phyloP scores from a whole-genome alignment of 352 stramenopile species.

The Globisporangium iwayamae region DNA sequence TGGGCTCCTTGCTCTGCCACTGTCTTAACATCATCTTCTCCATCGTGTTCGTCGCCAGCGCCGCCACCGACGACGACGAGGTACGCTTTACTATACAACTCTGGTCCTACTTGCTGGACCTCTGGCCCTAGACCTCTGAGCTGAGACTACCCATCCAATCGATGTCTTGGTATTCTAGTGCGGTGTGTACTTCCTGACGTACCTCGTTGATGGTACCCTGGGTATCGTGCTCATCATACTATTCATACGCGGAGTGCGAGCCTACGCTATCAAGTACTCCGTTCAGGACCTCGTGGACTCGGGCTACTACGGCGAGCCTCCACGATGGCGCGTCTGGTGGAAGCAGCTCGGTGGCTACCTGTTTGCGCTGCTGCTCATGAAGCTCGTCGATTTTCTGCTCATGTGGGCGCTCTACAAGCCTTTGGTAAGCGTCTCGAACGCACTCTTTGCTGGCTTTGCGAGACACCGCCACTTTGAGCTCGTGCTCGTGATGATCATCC shows the following conservation, averaged over 20 bases:
- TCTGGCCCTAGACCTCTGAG: neutral
- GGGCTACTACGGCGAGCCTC: slow-evolving; percentile 69
- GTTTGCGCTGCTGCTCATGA: slow-evolving; percentile 45
- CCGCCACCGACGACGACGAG: slow-evolving; percentile 44
- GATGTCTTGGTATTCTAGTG: slow-evolving; percentile 29
- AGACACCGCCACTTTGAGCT: slow-evolving; percentile 68
- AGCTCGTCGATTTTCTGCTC: slow-evolving; percentile 39
- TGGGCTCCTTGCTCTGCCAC: slow-evolving; percentile 58
- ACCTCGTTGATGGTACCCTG: slow-evolving; percentile 62
- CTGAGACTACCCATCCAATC: neutral
- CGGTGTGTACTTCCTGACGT: slow-evolving; percentile 72
- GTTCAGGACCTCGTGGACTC: slow-evolving; percentile 42
- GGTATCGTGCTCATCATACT: slow-evolving; percentile 45
- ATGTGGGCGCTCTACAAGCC: slow-evolving; percentile 39
- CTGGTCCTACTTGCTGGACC: neutral
- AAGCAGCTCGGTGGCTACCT: slow-evolving; percentile 52
- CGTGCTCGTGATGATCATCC: slow-evolving; percentile 74
- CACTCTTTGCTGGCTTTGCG: slow-evolving; percentile 49
- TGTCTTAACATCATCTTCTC: slow-evolving; percentile 59
- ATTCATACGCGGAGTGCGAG: slow-evolving; percentile 41
- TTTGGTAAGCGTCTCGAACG: slow-evolving; percentile 39
- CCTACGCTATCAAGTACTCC: slow-evolving; percentile 27
- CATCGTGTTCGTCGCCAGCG: slow-evolving; percentile 47
- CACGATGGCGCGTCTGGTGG: slow-evolving; percentile 48
- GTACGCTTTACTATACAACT: slow-evolving; percentile 15